phyloP scores from a whole-genome alignment of 1,139 yeast genomes.

The Debaryomyces singareniensis region DNA sequence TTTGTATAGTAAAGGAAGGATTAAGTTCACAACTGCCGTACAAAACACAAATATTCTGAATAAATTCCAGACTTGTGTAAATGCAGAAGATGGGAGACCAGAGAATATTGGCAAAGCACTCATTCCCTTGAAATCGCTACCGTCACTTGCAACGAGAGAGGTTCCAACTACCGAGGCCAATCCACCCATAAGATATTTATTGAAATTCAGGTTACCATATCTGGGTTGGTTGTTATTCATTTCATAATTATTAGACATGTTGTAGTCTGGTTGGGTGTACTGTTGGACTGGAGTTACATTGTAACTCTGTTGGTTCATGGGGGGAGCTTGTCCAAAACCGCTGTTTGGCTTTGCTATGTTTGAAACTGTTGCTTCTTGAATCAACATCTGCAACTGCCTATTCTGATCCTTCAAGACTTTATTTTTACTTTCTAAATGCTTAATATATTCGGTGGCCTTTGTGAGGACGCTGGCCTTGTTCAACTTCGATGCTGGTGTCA shows the following conservation, averaged over 20 bases:
- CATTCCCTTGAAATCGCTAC: conserved; percentile 34
- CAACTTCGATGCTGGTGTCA: conserved; percentile 79
- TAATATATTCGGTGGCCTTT: conserved; percentile 86
- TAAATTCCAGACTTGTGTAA: conserved; percentile 21
- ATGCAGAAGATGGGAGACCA: conserved; percentile 19
- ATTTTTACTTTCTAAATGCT: conserved; percentile 72
- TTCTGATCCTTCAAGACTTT: conserved; percentile 50
- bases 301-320: conserved; percentile 12
- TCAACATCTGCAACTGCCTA: conserved; percentile 36
- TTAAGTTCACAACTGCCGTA: conserved; percentile 18
- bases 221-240: conserved; percentile 4
- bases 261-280: conserved; percentile 4
- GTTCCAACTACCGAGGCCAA: conserved; percentile 51
- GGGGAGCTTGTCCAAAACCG: conserved; percentile 20
- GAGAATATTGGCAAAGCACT: conserved; percentile 32
- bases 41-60: conserved; percentile 20
- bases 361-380: conserved; percentile 22
- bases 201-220: conserved; percentile 11
- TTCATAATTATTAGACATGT: conserved; percentile 1
- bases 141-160: conserved; percentile 31
- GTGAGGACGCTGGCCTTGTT: conserved; percentile 86
- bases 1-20: conserved; percentile 16
- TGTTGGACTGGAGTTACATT: conserved; percentile 18
- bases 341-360: conserved; percentile 5
- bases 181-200: conserved; percentile 46